Percentiles rank a stretch among this genome's conserved stretches.
Evolutionary conservation across 257 asterid genomes (phyloP).

Genomic region (Solanum ossicruentum): DNA sequence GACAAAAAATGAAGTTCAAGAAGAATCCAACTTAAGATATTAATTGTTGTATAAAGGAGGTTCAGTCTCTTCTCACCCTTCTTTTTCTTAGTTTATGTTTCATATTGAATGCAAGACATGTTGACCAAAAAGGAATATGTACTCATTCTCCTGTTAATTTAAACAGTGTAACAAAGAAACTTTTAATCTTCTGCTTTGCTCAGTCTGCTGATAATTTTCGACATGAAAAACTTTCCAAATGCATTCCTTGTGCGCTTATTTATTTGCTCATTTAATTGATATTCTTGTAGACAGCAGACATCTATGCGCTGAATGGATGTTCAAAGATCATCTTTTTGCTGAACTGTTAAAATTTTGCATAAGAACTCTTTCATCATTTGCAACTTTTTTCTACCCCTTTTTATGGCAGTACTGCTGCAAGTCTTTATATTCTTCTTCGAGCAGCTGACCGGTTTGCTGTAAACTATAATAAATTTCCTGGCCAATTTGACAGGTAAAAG

Average conservation of each 20-base stretch:
- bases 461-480: slow-evolving; percentile 73
- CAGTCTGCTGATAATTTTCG: not conserved
- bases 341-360: not conserved
- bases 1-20: not conserved
- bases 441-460: slow-evolving; percentile 91
- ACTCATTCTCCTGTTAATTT: not conserved
- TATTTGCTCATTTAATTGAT: not conserved
- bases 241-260: not conserved
- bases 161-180: not conserved
- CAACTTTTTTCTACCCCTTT: not conserved
- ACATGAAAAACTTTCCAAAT: not conserved
- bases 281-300: not conserved
- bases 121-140: not conserved
- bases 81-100: not conserved
- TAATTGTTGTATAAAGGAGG: not conserved
- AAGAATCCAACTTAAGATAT: not conserved
- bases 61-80: not conserved
- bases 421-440: slow-evolving; percentile 81
- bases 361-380: not conserved
- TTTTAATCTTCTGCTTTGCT: not conserved
- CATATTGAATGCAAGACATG: not conserved
- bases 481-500: slow-evolving; percentile 82
- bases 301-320: not conserved
- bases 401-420: slow-evolving; percentile 57
- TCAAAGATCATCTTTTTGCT: not conserved